Evolutionary conservation across 208 protist genomes (phyloP).

Genomic region (Sergeia podlipaevii): DNA sequence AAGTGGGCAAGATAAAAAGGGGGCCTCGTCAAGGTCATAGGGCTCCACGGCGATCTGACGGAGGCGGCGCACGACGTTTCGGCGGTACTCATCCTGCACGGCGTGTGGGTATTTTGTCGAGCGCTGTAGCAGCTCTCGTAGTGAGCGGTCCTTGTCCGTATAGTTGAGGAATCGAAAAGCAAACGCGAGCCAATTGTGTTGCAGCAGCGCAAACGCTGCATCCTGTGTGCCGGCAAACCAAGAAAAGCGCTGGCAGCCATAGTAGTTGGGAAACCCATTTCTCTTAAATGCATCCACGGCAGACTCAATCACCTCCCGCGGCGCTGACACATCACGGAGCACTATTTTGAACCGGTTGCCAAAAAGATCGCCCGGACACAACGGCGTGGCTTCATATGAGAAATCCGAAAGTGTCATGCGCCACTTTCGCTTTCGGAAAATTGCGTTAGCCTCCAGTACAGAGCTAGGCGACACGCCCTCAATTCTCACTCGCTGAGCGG

Average conservation of each 20-base stretch:
- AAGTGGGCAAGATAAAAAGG: conserved; percentile 58
- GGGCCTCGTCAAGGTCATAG: conserved; percentile 60
- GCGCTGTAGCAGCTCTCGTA: conserved; percentile 84
- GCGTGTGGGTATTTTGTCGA: conserved; percentile 75
- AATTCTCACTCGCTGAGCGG: conserved; percentile 72
- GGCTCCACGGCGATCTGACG: conserved; percentile 61
- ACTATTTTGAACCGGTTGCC: conserved; percentile 85
- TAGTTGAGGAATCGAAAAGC: conserved; percentile 86
- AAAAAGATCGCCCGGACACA: conserved; percentile 65
- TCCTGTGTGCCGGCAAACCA: conserved; percentile 82
- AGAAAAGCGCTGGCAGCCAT: conserved; percentile 86
- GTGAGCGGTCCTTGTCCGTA: conserved; percentile 41
- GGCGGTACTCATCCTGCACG: conserved; percentile 77
- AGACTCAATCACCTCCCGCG: conserved; percentile 27
- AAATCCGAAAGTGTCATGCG: conserved; percentile 72
- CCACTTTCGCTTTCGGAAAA: conserved; percentile 32
- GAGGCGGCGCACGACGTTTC: conserved; percentile 69
- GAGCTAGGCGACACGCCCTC: conserved; percentile 62
- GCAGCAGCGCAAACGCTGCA: conserved; percentile 71
- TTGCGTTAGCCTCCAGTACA: conserved; percentile 52
- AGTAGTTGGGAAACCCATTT: conserved; percentile 87
- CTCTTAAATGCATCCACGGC: conserved; percentile 42
- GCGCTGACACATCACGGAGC: conserved; percentile 66
- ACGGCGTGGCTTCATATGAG: conserved; percentile 62
- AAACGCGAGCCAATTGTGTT: conserved; percentile 84